Percentiles rank a stretch among this genome's conserved stretches.
phyloP scores from a whole-genome alignment of 2,329 filamentous ascomycete genomes.

The Cadophora sp. region DNA sequence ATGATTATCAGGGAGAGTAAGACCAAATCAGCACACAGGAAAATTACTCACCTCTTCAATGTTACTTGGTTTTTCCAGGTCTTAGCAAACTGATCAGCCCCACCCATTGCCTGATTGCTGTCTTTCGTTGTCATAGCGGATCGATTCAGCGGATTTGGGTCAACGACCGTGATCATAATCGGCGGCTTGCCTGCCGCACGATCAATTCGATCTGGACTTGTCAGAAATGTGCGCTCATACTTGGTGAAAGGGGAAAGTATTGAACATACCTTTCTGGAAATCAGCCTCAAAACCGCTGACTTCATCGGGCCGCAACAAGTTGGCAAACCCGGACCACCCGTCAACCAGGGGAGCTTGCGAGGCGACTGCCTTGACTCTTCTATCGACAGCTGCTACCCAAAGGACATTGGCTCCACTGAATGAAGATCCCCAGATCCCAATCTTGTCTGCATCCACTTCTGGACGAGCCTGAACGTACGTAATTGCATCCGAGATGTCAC shows the following conservation, averaged over 20 bases:
- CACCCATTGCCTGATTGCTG: not conserved
- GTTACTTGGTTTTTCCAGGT: not conserved
- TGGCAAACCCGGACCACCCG: not conserved
- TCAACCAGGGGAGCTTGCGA: not conserved
- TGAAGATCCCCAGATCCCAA: not conserved
- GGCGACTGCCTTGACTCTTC: not conserved
- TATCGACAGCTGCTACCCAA: not conserved
- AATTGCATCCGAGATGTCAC: not conserved
- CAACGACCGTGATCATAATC: not conserved
- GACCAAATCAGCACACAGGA: too few relatives aligned
- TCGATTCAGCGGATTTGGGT: not conserved
- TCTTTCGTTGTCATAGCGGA: not conserved
- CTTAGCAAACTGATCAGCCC: not conserved
- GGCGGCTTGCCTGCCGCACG: not conserved
- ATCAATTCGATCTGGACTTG: not conserved
- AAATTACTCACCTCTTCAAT: too few relatives aligned
- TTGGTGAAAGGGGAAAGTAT: not conserved
- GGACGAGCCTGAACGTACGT: not conserved
- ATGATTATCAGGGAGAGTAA: too few relatives aligned
- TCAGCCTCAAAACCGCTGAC: not conserved
- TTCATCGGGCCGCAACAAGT: not conserved
- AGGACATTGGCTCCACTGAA: not conserved
- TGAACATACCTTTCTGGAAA: not conserved
- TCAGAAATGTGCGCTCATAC: not conserved
- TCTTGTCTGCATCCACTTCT: not conserved